Conservation (phyloP, 2,329 filamentous ascomycete genomes). For the Coniochaeta hoffmannii region DNA sequence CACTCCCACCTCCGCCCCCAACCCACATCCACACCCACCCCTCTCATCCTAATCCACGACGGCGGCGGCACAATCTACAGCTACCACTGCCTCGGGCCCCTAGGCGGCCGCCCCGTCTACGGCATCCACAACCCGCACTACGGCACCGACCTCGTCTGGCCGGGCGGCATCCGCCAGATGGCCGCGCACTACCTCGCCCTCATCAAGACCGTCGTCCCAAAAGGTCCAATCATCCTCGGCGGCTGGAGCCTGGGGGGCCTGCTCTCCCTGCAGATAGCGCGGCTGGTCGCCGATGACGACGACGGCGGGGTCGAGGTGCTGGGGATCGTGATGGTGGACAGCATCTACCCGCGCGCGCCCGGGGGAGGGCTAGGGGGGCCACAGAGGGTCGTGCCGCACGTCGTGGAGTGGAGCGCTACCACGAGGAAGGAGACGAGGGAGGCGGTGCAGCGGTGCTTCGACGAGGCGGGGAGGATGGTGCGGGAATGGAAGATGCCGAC, state of each 20-base stretch:
- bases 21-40: conserved; percentile 32
- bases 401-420: conserved; percentile 17
- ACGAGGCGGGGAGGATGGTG: conserved; percentile 32
- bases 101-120: conserved; percentile 42
- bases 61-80: conserved; percentile 53
- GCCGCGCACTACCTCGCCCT: conserved; percentile 38
- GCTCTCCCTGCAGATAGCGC: conserved; percentile 42
- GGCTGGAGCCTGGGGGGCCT: conserved; percentile 50
- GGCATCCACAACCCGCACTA: conserved; percentile 50
- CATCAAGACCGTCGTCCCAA: conserved; percentile 30
- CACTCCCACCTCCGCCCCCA: conserved; percentile 7
- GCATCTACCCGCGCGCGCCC: conserved; percentile 25
- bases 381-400: conserved; percentile 17
- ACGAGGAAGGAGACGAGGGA: conserved; percentile 20
- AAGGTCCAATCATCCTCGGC: conserved; percentile 38
- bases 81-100: conserved; percentile 44
- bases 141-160: conserved; percentile 35
- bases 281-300: conserved; percentile 25
- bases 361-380: conserved; percentile 6
- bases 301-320: conserved; percentile 26
- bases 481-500: conserved; percentile 30
- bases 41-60: conserved; percentile 51
- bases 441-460: conserved; percentile 30
- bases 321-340: conserved; percentile 48
- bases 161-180: conserved; percentile 48